Percentiles rank a stretch among this genome's conserved stretches.
phyloP scores from a whole-genome alignment of 2,329 filamentous ascomycete genomes.

The Aspergillus tubingensis region DNA sequence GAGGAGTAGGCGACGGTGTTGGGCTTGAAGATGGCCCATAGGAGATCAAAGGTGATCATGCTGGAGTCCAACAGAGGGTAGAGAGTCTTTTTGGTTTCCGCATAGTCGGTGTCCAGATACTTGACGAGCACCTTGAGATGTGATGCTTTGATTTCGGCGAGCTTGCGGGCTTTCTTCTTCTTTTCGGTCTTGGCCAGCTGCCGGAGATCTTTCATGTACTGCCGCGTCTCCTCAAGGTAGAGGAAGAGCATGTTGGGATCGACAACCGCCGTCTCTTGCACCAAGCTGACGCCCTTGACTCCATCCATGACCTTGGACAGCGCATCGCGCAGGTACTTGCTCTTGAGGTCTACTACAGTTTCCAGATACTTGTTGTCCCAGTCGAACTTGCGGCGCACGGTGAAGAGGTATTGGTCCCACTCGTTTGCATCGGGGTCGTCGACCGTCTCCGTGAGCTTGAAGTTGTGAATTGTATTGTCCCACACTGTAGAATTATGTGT shows the following conservation, averaged over 20 bases:
- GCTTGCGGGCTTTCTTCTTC: constrained; percentile 44
- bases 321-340: constrained; percentile 71
- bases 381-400: constrained; percentile 78
- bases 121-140: constrained; percentile 69
- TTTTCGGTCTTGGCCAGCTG: constrained; percentile 61
- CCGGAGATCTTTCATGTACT: constrained; percentile 65
- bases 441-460: constrained; percentile 67
- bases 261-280: constrained; percentile 74
- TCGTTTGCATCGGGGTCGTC: constrained; percentile 64
- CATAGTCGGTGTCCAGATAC: constrained; percentile 81
- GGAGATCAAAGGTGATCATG: constrained; percentile 82
- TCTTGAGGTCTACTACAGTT: constrained; percentile 80
- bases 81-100: constrained; percentile 74
- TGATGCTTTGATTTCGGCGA: constrained; percentile 42
- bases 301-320: constrained; percentile 72
- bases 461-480: constrained; percentile 62
- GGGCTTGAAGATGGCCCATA: constrained; percentile 89
- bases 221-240: constrained; percentile 76
- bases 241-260: constrained; percentile 72
- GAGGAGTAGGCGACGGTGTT: constrained; percentile 76
- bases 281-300: constrained; percentile 75
- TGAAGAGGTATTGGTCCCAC: constrained; percentile 80
- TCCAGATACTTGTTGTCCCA: constrained; percentile 79
- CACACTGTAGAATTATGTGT: constrained; percentile 37
- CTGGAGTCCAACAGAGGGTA: constrained; percentile 79